Evolutionary conservation across 1,284 basidiomycete species (phyloP).

Genomic region (Marasmius tenuissimus): DNA sequence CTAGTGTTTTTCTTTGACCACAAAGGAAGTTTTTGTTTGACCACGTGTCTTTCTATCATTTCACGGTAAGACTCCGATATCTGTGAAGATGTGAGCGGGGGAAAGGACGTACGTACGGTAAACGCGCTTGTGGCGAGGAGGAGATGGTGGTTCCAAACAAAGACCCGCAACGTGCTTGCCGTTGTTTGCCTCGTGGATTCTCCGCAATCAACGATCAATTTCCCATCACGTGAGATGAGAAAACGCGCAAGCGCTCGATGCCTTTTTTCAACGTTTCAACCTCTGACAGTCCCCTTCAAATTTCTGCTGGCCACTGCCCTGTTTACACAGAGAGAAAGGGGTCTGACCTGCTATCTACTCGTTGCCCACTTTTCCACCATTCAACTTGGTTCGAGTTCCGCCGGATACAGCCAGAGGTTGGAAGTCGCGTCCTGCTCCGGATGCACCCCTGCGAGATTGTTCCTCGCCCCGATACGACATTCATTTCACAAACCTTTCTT

Average conservation of each 20-base stretch:
- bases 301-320: no score
- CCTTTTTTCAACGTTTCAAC: background rate
- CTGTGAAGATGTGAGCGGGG: background rate
- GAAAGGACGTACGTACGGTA: background rate
- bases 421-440: no score
- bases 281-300: no score
- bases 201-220: background rate
- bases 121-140: conserved; percentile 2
- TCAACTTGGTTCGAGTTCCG: no score
- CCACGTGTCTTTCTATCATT: background rate
- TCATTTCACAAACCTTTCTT: no score
- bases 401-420: no score
- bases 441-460: no score
- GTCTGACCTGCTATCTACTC: no score
- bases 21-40: background rate
- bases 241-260: no score
- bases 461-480: no score
- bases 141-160: conserved; percentile 5
- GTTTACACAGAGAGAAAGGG: no score
- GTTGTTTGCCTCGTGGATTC: background rate
- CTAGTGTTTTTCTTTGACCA: background rate
- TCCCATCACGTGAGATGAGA: background rate
- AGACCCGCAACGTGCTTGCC: background rate
- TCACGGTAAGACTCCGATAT: background rate
- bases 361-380: no score